Base-by-base conservation (phyloP, 2,329 filamentous ascomycete species). In the Alternaria gaisen region DNA sequence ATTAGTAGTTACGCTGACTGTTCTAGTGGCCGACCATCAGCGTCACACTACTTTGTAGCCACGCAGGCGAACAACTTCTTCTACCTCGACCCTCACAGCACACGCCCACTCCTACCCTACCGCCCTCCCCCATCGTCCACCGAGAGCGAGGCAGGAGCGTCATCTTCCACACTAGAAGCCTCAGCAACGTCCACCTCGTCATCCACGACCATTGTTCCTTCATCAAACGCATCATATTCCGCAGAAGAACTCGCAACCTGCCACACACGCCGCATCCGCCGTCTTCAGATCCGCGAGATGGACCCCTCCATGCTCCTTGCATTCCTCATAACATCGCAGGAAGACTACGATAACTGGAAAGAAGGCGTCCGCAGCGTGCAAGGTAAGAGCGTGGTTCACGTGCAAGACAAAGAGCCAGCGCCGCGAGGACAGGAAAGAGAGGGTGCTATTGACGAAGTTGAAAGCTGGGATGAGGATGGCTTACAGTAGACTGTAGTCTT, bases 281-380 rank as follows among this genome's bases (percentile, higher is more conserved):
- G 91, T 57, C 84, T 99, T 30, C 90, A 95, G 68, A 86, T 99
- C 50, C 88, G 89, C 60, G 94, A 98, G 74, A 95, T 99, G 92
- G 95, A 99, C 72, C 95, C 95, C 0, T 97, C 93, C 73, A 99
- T 99, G 95, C 82, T 99, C 42, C 92, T 99, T 66, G 94, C 93
- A 5, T 98, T 98, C 72, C 81, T 99, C 36, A 93, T 99, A 63
- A 87, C 85, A 41, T 88, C 91, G 59, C 89, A 94, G 69, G 85
- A 89, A 43, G 95, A 99, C 68, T 98, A 94, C 90, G 81, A 85
- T 40, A 86, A 88, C 54, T 98, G 94, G 94, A 90, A 92, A 72
- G 83, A 86, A 60, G 86, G 88, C n/a, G 85, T 97, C 3, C 88
- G 88, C 68, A 87, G 91, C 68, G 88, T 91, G 9, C 88, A 91